phyloP scores from a whole-genome alignment of 306 rosid species.

The Cucurbita ficifolia region DNA sequence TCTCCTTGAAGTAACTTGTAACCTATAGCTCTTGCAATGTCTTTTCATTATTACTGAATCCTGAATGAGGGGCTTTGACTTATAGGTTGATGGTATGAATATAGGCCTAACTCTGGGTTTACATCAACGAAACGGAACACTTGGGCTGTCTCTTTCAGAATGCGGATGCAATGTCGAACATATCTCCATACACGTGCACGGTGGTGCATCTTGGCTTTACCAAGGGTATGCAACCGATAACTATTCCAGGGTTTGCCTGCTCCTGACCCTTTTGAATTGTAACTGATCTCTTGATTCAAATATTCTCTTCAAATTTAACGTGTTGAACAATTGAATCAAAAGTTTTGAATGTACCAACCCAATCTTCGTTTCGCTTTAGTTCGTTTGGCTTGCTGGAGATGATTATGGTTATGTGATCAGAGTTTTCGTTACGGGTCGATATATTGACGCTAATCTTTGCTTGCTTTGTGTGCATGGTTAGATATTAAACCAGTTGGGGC shows the following conservation, averaged over 20 bases:
- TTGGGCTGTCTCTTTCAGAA: constrained; percentile 44
- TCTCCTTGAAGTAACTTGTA: neutral
- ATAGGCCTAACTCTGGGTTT: constrained; percentile 46
- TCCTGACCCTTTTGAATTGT: neutral
- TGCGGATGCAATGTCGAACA: constrained; percentile 48
- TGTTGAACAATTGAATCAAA: neutral
- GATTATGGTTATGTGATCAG: neutral
- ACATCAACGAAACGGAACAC: constrained; percentile 47
- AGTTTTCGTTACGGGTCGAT: neutral
- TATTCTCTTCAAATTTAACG: neutral
- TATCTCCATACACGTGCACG: constrained; percentile 50
- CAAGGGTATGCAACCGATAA: constrained; percentile 38
- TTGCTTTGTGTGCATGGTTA: neutral
- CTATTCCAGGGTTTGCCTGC: neutral
- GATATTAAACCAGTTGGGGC: neutral
- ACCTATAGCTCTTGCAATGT: neutral
- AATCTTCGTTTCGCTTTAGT: neutral
- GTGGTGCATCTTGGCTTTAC: constrained; percentile 91
- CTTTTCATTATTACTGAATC: neutral
- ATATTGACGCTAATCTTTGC: neutral
- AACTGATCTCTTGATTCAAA: neutral
- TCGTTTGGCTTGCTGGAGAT: neutral
- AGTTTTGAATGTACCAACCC: neutral
- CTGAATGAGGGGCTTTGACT: constrained; percentile 15
- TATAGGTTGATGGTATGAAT: constrained; percentile 61